Base-by-base conservation (phyloP, 1,284 basidiomycete species). In the Sanghuangporus weigelae region DNA sequence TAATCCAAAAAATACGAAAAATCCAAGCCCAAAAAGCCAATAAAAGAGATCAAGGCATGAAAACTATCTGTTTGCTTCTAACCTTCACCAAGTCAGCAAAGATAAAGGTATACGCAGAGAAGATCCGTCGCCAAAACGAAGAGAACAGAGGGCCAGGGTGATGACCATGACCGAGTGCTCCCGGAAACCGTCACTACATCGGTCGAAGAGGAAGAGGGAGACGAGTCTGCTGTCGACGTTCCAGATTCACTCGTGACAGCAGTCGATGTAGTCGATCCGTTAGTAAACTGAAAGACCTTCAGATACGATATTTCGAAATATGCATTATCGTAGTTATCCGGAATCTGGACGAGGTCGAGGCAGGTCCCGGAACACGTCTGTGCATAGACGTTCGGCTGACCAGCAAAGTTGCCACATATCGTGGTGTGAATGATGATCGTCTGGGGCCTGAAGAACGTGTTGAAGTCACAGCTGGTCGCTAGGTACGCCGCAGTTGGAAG, bases 351-450 rank as follows among this genome's bases (percentile, higher is more conserved):
- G 39, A 66, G 63, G 51, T 66, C 63, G 4, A 62, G 21, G 42
- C 65, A 66, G 23, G 46, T 42, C 16, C 65, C 65, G 14, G 40
- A 31, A 46, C 65, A 66, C 14, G 65, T 64, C 59, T 59, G 51
- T n/a, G 60, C 21, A 62, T 65, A 69, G 2, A 66, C 66, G 42
- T 38, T 44, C 21, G 67, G 16, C 14, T 55, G 53, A 12, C 67
- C 67, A 5, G 68, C 68, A 51, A 66, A 69, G 49, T 66, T 65
- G 5, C 68, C 68, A 53, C 68, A 69, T 46, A 69, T 60, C 36
- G 66, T 66, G 46, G 67, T 69, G 38, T 69, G 67, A 57, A 67
- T 40, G 39, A 67, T 65, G 51, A 65, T 50, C 42, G 66, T 65
- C 53, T 67, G 63, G 7, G 66, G 63, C 14, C 40, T 19, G 65